Evolutionary conservation across 352 stramenopile species (phyloP), one percentile per base, ranked within the genome.

Genomic region (Pythium aquatile): DNA sequence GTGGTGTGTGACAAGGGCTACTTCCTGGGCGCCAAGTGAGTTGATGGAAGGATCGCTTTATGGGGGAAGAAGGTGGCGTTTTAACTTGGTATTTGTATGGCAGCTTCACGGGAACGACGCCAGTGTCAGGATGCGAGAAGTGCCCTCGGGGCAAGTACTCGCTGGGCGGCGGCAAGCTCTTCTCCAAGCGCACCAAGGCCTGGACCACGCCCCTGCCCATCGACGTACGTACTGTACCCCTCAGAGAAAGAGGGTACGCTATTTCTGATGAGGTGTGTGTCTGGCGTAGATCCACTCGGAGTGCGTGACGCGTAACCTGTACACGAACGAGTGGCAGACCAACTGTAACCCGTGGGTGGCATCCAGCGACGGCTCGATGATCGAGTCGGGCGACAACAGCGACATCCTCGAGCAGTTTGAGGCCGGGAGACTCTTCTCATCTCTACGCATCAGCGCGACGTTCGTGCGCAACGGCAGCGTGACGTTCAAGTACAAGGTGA

Each of bases 401-500:
- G 61, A 79, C 24, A 87, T 94, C 48, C 74, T 90, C 56, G 63
- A 86, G 33, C 78, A 74, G 7, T 93, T 79, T 51, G 69, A 87
- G 53, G 86, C 80, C 52, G 73, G 69, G 54, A 78, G 81, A 32
- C 74, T 94, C 26, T 94, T 90, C 58, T 90, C 86, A 16, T 87
- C 82, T 30, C 64, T 94, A 47, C 77, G 84, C 24, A 73, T 94
- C 40, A 89, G 78, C 17, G 83, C 83, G 24, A 90, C 78, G 42
- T 92, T 92, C 62, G 85, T 94, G 33, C 79, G 83, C 0, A 73
- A 87, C 42, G 86, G 86, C 24, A 79, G 65, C 0, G 73, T 94
- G 47, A 93, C 86, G 46, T 94, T 91, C 67, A 81, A 91, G 55
- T 94, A 84, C 66, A 70, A 72, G 0, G 83, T 94, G 46, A 83